Percentiles rank a stretch among this genome's conserved stretches.
Evolutionary conservation across 805 yeast genomes (phyloP).

Genomic region (Saturnispora dispora): DNA sequence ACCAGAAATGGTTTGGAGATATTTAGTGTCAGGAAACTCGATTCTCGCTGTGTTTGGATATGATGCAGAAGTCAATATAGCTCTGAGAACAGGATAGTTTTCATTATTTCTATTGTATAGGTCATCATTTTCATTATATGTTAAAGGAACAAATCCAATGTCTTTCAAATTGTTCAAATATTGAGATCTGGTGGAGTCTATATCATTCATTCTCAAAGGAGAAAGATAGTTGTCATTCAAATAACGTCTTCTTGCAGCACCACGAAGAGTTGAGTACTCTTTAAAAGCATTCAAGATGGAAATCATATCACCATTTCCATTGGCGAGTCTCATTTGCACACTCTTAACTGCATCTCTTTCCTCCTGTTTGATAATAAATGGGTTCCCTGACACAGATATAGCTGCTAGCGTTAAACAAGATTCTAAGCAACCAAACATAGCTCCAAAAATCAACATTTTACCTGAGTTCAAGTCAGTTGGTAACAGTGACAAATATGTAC

Average conservation of each 20-base stretch:
- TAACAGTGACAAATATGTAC: slow-evolving; percentile 66
- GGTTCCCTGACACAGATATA: slow-evolving; percentile 61
- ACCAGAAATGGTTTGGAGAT: slow-evolving; percentile 59
- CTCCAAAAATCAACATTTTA: slow-evolving; percentile 68
- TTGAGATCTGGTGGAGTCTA: slow-evolving; percentile 61
- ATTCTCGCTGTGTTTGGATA: slow-evolving; percentile 80
- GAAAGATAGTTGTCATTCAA: slow-evolving; percentile 54
- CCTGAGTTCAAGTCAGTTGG: slow-evolving; percentile 87
- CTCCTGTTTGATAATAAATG: slow-evolving; percentile 56
- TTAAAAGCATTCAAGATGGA: slow-evolving; percentile 54
- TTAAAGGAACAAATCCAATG: slow-evolving; percentile 62
- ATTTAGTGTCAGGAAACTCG: slow-evolving; percentile 76
- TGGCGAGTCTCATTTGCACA: slow-evolving; percentile 31
- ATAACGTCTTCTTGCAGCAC: slow-evolving; percentile 33
- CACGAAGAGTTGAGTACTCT: slow-evolving; percentile 34
- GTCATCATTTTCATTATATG: slow-evolving; percentile 25
- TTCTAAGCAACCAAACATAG: slow-evolving; percentile 76
- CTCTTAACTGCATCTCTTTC: slow-evolving; percentile 54
- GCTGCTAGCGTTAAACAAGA: slow-evolving; percentile 75
- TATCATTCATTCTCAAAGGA: slow-evolving; percentile 56
- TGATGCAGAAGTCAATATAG: slow-evolving; percentile 70
- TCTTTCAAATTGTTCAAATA: slow-evolving; percentile 64
- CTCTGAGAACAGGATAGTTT: slow-evolving; percentile 45
- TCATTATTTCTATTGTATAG: slow-evolving; percentile 41
- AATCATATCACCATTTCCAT: slow-evolving; percentile 66